phyloP scores from a whole-genome alignment of 73 alveolate species.

The Paramecium tetraurelia region DNA sequence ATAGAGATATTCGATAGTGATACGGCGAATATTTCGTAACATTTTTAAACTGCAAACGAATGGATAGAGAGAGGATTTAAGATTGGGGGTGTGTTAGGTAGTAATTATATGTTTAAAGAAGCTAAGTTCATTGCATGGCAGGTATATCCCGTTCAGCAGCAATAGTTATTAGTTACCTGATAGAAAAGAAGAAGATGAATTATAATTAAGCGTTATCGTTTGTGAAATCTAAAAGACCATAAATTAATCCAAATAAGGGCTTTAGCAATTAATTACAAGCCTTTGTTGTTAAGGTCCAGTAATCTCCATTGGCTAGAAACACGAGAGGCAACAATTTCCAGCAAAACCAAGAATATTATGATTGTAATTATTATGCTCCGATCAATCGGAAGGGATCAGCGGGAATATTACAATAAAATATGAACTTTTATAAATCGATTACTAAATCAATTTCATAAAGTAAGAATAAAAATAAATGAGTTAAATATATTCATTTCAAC shows the following conservation, averaged over 20 bases:
- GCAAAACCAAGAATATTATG: neutral
- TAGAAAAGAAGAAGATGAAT: neutral
- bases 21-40: neutral
- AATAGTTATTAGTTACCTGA: neutral
- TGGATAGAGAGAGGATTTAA: slow-evolving; percentile 31
- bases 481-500: neutral
- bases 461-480: neutral
- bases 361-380: neutral
- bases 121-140: slow-evolving; percentile 18
- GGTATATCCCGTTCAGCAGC: neutral
- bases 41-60: neutral
- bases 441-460: neutral
- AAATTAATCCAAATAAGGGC: neutral
- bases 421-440: neutral
- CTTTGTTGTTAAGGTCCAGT: neutral
- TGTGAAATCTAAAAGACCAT: neutral
- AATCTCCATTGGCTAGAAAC: neutral
- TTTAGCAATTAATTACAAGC: neutral
- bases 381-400: neutral
- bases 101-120: neutral
- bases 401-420: neutral
- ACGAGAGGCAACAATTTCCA: neutral
- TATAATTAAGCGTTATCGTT: neutral
- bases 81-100: neutral
- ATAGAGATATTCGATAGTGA: neutral